These are phyloP conservation scores for Boletus speciosus DNA, from an alignment of 768 basidiomycete species.

Conservation along the genomic window DNA sequence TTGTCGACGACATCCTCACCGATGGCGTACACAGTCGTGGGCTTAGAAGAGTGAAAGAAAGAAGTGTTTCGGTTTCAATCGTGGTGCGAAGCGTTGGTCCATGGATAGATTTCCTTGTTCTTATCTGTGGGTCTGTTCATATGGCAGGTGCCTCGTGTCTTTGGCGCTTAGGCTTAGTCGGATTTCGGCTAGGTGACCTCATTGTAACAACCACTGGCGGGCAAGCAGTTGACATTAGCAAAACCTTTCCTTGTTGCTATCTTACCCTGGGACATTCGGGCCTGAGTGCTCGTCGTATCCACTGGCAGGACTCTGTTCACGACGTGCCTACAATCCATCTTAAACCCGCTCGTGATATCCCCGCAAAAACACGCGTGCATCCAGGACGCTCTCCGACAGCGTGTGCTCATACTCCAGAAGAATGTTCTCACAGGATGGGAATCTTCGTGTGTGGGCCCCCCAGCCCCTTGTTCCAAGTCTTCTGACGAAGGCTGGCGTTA, in stretches of 20 bases:
- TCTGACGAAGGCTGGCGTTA: slow-evolving; percentile 75
- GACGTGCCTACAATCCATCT: background rate
- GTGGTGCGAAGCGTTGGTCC: background rate
- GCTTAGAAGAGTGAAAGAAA: background rate
- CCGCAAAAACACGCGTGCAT: background rate
- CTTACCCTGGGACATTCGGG: too few relatives aligned
- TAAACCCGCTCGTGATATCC: background rate
- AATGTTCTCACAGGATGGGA: slow-evolving; percentile 25
- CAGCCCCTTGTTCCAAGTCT: slow-evolving; percentile 27
- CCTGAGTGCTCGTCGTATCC: too few relatives aligned
- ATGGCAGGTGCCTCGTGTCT: too few relatives aligned
- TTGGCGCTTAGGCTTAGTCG: background rate
- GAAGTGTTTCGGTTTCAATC: background rate
- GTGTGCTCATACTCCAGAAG: background rate
- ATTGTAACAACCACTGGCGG: background rate
- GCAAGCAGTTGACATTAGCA: background rate
- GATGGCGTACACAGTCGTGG: background rate
- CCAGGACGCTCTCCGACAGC: background rate
- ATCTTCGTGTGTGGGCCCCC: too few relatives aligned
- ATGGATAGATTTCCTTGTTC: background rate
- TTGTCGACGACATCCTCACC: background rate
- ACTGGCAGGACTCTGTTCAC: background rate
- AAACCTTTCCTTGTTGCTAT: background rate
- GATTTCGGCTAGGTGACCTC: background rate
- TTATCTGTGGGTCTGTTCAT: background rate